Conservation (phyloP, 2,329 filamentous ascomycete genomes). For the Huntiella savannae region DNA sequence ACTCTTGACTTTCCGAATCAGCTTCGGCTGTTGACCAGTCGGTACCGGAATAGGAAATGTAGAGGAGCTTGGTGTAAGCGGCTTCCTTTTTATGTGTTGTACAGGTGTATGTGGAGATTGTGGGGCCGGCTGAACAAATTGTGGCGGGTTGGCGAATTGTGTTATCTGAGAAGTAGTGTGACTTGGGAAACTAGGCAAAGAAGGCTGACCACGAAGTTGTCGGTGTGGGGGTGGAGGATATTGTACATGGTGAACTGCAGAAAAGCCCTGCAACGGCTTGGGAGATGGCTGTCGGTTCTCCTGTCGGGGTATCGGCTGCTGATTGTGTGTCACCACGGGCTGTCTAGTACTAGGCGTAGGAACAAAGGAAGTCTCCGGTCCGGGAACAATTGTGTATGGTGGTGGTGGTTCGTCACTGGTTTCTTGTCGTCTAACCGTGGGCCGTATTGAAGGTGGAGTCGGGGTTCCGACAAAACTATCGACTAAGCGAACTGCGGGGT, state of each 20-base stretch:
- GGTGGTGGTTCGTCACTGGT: not conserved
- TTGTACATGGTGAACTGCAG: no score
- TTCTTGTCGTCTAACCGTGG: not conserved
- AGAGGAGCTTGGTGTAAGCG: not conserved
- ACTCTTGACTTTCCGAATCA: constrained; percentile 9
- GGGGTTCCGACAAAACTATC: not conserved
- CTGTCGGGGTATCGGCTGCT: not conserved
- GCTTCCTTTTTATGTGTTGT: constrained; percentile 4
- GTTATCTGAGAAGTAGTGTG: no score
- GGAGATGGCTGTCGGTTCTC: no score
- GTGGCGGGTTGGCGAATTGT: no score
- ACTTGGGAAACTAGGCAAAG: no score
- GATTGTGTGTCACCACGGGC: not conserved
- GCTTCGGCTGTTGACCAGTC: not conserved
- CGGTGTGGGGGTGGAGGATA: no score
- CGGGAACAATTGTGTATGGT: not conserved
- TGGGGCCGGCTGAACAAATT: not conserved
- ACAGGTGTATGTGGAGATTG: not conserved
- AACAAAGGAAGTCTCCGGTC: not conserved
- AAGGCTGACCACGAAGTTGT: no score
- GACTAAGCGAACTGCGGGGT: not conserved
- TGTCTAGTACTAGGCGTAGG: not conserved
- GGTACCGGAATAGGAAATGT: constrained; percentile 1
- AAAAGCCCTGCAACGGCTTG: no score
- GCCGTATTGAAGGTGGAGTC: not conserved